Base-by-base conservation (phyloP, 2,329 filamentous ascomycete species). In the Colletotrichum ledebouriae region DNA sequence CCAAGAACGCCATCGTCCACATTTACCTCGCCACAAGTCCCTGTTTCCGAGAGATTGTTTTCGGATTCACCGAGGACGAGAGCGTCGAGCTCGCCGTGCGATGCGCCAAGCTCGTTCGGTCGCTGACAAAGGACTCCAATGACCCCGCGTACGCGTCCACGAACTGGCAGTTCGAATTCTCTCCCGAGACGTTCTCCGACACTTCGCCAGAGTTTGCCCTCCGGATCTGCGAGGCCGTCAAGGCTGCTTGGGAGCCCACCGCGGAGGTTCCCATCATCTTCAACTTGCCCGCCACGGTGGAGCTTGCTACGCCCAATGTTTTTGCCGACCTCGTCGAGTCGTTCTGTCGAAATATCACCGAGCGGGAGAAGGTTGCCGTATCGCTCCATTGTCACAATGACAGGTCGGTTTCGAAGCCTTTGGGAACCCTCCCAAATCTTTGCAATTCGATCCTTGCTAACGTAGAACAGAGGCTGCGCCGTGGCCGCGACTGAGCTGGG, bases 321-420 rank as follows among this genome's bases (percentile, higher is more conserved):
- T 99, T 96, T 78, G 96, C 96, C 57, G 96, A 99, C 77, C 92
- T 97, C 82, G 93, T 99, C 71, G 96, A 99, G 79, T 97, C 93
- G 82, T 99, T 99, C 81, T 97, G 94, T 83, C 88, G 86, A 59
- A 86, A 95, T 77, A 94, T 98, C 76, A 86, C 87, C 0, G 92
- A 97, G 79, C 86, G 94, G 59, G 91, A 97, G 75, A 96, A 94
- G 82, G 87, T 97, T 58, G 93, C 90, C 74, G 92, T 98, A 9
- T 97, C 93, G 70, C 86, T 98, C 61, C 96, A 98, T 78, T 93
- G 94, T 9, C 95, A 99, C 82, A 98, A 98, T 77, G 96, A 98
- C 79, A 7, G 29, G 29, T 29, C 6, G 6, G 29, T 29, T 29
- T 29, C 29, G 29, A 29, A 29, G 29, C 29, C 29, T 9, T 9